Evolutionary conservation across 202 grass and related monocot species (phyloP), one percentile per base, ranked within the genome.

Genomic region (Bolboschoenoplectus hybrid): DNA sequence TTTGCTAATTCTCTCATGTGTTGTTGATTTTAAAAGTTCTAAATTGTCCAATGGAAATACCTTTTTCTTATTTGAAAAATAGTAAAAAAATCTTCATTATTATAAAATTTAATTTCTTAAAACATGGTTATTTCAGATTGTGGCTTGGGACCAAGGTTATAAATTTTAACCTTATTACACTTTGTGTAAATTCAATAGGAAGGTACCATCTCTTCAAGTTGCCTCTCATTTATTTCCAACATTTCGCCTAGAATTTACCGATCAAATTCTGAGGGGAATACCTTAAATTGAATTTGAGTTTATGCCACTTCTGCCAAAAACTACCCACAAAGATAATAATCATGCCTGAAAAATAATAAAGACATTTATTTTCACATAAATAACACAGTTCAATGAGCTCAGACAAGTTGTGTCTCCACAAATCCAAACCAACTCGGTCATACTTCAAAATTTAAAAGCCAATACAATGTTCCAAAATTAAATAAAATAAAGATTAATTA

Each of bases 401-500:
- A 36, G 32, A 65, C 62, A 10, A 3, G 20, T 26, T 26, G 7
- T 34, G 5, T 61, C 58, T 19, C n/a, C 60, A 50, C 16, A 20
- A 6, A 32, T 34, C 46, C 70, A 74, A 76, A 47, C 26, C 47
- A 76, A 7, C 26, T 56, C 17, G 52, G 19, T 19, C 36, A 77
- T 19, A 57, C 7, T 12, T n/a, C 39, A 9, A 40, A 57, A 50
- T 17, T 16, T 55, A 41, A 78, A 57, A 3, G 1, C 36, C 75
- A 57, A 60, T 39, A 74, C 17, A 40, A n/a, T 38, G 34, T 78
- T 61, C 57, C 26, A 55, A 39, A 78, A 78, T n/a, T n/a, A 57
- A 56, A 39, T 77, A 16, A 55, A 46, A 78, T 56, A 78, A 26
- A 26, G 14, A 78, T 61, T 80, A 61, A 60, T n/a, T 41, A 44